phyloP scores from a whole-genome alignment of 2,329 filamentous ascomycete genomes.

The Colletotrichum cereale region DNA sequence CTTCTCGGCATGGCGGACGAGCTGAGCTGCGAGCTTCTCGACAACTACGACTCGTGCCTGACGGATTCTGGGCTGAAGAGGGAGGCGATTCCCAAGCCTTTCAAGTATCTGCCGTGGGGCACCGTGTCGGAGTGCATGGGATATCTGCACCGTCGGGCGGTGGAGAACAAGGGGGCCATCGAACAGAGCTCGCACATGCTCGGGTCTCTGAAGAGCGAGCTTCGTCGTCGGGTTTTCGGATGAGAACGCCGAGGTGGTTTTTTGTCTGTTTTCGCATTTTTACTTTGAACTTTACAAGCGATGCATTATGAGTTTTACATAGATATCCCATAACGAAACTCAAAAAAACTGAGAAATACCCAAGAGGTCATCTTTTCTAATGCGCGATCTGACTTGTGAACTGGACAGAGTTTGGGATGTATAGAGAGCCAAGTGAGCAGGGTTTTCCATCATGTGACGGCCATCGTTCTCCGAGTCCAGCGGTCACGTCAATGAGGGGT shows the following conservation, averaged over 20 bases:
- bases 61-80: slow-evolving; percentile 29
- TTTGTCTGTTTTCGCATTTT: background rate
- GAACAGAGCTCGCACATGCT: slow-evolving; percentile 46
- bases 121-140: slow-evolving; percentile 43
- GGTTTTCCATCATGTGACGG: background rate
- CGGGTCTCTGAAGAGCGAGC: slow-evolving; percentile 46
- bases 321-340: slow-evolving; percentile 29
- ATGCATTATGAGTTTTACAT: slow-evolving; percentile 2
- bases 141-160: slow-evolving; percentile 42
- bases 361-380: accelerated
- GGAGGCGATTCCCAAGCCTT: slow-evolving; percentile 38
- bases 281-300: background rate
- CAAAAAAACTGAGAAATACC: slow-evolving; percentile 2
- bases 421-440: background rate
- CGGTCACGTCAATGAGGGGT: background rate
- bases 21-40: slow-evolving; percentile 75
- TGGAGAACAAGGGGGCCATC: slow-evolving; percentile 42
- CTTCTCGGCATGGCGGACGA: slow-evolving; percentile 86
- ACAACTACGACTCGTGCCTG: slow-evolving; percentile 33
- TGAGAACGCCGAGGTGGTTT: background rate
- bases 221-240: slow-evolving; percentile 46
- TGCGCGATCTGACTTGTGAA: background rate
- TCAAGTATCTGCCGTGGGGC: slow-evolving; percentile 43
- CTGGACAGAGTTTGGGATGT: background rate
- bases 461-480: background rate